Evolutionary conservation across 768 basidiomycete genomes (phyloP).

Genomic region (Termitomyces eurrhizus): DNA sequence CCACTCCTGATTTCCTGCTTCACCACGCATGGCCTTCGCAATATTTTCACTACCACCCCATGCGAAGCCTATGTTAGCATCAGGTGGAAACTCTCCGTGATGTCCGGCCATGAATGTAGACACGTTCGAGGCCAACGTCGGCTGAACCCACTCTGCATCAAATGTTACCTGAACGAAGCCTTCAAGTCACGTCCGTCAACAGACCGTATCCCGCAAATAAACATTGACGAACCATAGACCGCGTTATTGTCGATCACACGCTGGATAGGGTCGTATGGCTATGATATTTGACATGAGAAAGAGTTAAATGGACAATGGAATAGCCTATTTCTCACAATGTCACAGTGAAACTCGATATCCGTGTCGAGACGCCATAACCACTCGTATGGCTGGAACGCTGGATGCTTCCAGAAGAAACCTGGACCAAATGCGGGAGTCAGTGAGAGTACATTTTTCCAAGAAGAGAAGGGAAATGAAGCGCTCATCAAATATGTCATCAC

Average conservation of each 20-base stretch:
- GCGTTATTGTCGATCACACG: conserved; percentile 20
- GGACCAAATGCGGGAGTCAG: background rate
- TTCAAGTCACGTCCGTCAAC: background rate
- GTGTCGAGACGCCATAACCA: conserved; percentile 29
- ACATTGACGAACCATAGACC: conserved; percentile 19
- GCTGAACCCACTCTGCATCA: conserved; percentile 26
- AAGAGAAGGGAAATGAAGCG: background rate
- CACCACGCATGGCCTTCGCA: conserved; percentile 21
- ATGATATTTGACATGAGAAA: background rate
- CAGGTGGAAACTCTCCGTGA: conserved; percentile 12
- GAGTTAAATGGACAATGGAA: background rate
- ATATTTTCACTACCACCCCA: conserved; percentile 20
- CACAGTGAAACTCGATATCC: conserved; percentile 29
- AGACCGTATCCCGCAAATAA: background rate
- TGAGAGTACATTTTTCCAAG: background rate
- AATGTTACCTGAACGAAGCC: conserved; percentile 25
- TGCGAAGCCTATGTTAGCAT: conserved; percentile 23
- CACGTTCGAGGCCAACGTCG: conserved; percentile 23
- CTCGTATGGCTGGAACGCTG: conserved; percentile 22
- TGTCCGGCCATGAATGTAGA: conserved; percentile 19
- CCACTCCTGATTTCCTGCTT: conserved; percentile 24
- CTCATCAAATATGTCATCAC: background rate
- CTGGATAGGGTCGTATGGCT: conserved; percentile 28
- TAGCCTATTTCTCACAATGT: conserved; percentile 19
- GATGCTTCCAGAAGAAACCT: conserved; percentile 29